These are phyloP conservation scores for Lentinula lateritia DNA, from an alignment of 768 basidiomycete genomes.

Conservation along the genomic window DNA sequence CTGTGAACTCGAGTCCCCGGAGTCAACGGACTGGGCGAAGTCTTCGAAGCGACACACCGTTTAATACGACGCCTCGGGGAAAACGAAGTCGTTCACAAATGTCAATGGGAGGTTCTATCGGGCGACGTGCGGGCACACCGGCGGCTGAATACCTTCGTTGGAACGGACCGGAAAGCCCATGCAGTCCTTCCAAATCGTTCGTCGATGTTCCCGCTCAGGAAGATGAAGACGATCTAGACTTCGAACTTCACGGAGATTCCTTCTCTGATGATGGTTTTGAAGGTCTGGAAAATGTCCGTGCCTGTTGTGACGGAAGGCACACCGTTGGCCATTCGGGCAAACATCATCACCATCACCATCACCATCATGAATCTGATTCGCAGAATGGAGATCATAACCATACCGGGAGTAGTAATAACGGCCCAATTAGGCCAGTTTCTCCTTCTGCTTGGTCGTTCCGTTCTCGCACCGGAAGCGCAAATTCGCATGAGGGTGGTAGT, in stretches of 20 bases:
- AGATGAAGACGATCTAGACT: constrained; percentile 55
- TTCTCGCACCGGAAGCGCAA: constrained; percentile 68
- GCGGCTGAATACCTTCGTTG: constrained; percentile 88
- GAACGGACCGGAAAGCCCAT: constrained; percentile 69
- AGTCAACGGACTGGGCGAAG: constrained; percentile 71
- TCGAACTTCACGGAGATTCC: constrained; percentile 75
- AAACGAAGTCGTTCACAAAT: constrained; percentile 76
- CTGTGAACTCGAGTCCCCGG: constrained; percentile 54
- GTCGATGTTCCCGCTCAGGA: constrained; percentile 37
- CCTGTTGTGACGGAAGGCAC: constrained; percentile 84
- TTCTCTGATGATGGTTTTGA: constrained; percentile 74
- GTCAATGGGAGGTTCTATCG: constrained; percentile 65
- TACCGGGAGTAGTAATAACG: constrained; percentile 31
- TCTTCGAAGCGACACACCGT: constrained; percentile 51
- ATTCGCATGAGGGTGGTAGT: constrained; percentile 58
- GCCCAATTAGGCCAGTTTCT: constrained; percentile 55
- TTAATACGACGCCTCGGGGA: constrained; percentile 74
- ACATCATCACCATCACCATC: constrained; percentile 56
- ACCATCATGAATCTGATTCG: constrained; percentile 41
- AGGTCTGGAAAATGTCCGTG: constrained; percentile 91
- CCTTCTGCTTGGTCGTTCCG: constrained; percentile 81
- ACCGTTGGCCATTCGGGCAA: constrained; percentile 67
- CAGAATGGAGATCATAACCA: constrained; percentile 40
- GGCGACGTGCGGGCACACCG: constrained; percentile 86
- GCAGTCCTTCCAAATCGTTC: constrained; percentile 69